Percentiles rank a stretch among this genome's conserved stretches.
Conservation (phyloP, 2,329 filamentous ascomycete species). For the Monascus ruber region DNA sequence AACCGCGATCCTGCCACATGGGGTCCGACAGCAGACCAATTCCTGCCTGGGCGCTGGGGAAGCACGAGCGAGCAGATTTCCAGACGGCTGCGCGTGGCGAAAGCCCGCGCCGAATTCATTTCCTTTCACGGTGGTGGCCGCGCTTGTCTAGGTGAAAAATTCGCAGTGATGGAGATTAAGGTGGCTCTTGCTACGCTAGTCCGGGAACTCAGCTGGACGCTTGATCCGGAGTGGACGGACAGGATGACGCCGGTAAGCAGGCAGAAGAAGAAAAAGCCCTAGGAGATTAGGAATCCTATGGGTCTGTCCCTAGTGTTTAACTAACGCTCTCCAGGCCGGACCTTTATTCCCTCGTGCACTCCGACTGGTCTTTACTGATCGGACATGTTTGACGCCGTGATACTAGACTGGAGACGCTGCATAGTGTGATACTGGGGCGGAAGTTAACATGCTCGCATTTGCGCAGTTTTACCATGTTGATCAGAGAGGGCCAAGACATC, state of each 20-base stretch:
- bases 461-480: too few species aligned
- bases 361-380: too few species aligned
- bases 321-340: too few species aligned
- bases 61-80: constrained; percentile 26
- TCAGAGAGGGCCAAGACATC: too few species aligned
- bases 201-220: constrained; percentile 15
- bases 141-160: constrained; percentile 32
- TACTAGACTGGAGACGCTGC: too few species aligned
- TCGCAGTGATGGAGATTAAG: constrained; percentile 28
- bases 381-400: too few species aligned
- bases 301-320: too few species aligned
- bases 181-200: constrained; percentile 23
- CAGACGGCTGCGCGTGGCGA: constrained; percentile 22
- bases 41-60: constrained; percentile 31
- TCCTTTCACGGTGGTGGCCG: constrained; percentile 32
- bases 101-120: constrained; percentile 29
- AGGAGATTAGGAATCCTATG: too few species aligned
- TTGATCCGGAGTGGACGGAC: constrained; percentile 21
- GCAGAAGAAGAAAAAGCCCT: too few species aligned
- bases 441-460: too few species aligned
- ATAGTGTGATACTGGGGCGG: too few species aligned
- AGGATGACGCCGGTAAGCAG: constrained; percentile 23
- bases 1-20: constrained; percentile 21
- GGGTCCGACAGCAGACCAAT: constrained; percentile 25
- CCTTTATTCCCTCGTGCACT: too few species aligned